Percentiles rank a stretch among this genome's conserved stretches.
phyloP scores from a whole-genome alignment of 352 stramenopile species.

The Phytophthora citricola region DNA sequence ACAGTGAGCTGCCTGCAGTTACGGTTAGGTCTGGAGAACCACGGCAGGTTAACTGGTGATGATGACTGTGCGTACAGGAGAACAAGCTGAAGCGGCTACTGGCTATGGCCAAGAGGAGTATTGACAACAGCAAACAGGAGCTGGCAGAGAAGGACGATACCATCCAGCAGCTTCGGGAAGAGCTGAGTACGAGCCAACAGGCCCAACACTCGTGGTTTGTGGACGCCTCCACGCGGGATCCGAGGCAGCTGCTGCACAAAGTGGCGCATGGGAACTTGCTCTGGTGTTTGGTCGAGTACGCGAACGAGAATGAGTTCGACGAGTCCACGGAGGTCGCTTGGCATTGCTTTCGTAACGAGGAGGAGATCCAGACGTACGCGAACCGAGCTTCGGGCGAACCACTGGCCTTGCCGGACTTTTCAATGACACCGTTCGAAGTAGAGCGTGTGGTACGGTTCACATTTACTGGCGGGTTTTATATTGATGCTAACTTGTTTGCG shows the following conservation, averaged over 20 bases:
- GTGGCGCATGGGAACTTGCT: constrained; percentile 61
- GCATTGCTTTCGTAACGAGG: constrained; percentile 71
- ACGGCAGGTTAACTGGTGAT: neutral
- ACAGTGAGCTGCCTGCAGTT: constrained; percentile 44
- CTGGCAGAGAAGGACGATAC: constrained; percentile 66
- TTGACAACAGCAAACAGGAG: constrained; percentile 90
- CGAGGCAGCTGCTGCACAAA: constrained; percentile 72
- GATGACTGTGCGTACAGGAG: constrained; percentile 44
- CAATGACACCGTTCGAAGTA: constrained; percentile 76
- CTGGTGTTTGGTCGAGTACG: constrained; percentile 89
- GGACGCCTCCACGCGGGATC: constrained; percentile 57
- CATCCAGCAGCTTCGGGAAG: constrained; percentile 55
- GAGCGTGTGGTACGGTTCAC: constrained; percentile 61
- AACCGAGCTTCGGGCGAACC: constrained; percentile 66
- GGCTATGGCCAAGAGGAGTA: constrained; percentile 89
- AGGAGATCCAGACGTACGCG: constrained; percentile 69
- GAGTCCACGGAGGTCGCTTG: constrained; percentile 73
- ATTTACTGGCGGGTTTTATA: neutral
- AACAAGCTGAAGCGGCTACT: constrained; percentile 84
- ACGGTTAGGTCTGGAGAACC: neutral
- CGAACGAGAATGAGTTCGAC: constrained; percentile 69
- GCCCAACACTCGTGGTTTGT: constrained; percentile 57
- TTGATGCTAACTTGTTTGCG: constrained; percentile 1
- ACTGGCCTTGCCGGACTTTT: constrained; percentile 65
- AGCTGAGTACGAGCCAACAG: constrained; percentile 53